phyloP scores from a whole-genome alignment of 2,329 filamentous ascomycete genomes.

The Fusarium sp. region DNA sequence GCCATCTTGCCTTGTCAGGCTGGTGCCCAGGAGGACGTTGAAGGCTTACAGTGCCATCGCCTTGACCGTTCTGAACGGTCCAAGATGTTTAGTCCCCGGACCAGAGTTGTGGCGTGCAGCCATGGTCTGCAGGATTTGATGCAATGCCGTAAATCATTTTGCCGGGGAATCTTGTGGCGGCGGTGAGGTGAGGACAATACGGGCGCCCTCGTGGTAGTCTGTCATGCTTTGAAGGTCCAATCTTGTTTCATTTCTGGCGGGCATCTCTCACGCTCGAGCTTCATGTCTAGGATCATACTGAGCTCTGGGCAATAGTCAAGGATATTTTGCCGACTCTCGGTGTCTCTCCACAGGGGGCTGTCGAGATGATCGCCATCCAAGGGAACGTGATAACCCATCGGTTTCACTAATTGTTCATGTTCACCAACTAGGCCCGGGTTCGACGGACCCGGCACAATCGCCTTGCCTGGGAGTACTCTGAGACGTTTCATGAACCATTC shows the following conservation, averaged over 20 bases:
- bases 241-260: neutral
- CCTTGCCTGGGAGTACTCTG: neutral
- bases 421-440: neutral
- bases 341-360: neutral
- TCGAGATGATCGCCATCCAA: neutral
- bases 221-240: neutral
- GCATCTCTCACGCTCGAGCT: neutral
- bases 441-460: neutral
- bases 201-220: neutral
- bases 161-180: neutral
- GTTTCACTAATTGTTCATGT: neutral
- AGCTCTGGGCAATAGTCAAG: constrained; percentile 1
- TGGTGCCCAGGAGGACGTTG: constrained; percentile 52
- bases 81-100: constrained; percentile 12
- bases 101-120: constrained; percentile 54
- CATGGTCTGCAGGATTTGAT: neutral
- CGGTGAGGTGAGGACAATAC: neutral
- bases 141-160: neutral
- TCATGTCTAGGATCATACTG: neutral
- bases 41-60: constrained; percentile 49
- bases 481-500: constrained; percentile 1
- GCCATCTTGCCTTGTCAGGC: constrained; percentile 11
- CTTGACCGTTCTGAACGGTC: constrained; percentile 17
- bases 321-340: neutral
- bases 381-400: constrained; percentile 17